Evolutionary conservation across 768 basidiomycete genomes (phyloP).

Genomic region (Lactarius hengduanensis): DNA sequence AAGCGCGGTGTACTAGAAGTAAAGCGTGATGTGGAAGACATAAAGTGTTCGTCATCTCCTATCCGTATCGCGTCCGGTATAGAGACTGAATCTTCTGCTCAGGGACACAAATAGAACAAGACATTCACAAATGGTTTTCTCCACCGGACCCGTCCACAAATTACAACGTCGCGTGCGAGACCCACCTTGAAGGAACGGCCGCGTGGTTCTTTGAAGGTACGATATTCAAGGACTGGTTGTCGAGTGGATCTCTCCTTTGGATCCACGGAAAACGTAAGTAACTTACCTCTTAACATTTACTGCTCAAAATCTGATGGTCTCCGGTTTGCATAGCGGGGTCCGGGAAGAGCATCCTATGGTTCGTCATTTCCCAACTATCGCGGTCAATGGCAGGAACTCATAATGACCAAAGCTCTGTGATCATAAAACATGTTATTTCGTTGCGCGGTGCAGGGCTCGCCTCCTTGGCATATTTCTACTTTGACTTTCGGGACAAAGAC

Average conservation of each 20-base stretch:
- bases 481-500: neutral
- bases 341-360: neutral
- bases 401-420: neutral
- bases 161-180: neutral
- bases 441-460: neutral
- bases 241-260: neutral
- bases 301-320: neutral
- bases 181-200: neutral
- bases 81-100: neutral
- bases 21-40: too few species aligned
- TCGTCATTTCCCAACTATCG: neutral
- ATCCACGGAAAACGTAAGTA: neutral
- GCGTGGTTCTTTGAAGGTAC: neutral
- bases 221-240: neutral
- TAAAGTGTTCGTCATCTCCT: neutral
- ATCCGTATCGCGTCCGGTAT: neutral
- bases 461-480: neutral
- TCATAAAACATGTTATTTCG: neutral
- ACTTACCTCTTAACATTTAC: neutral
- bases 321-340: neutral
- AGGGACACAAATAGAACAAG: neutral
- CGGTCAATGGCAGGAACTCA: neutral
- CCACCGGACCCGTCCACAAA: neutral
- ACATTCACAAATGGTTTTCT: neutral
- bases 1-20: neutral